phyloP scores from a whole-genome alignment of 352 stramenopile species.

The Phytophthora sp. region DNA sequence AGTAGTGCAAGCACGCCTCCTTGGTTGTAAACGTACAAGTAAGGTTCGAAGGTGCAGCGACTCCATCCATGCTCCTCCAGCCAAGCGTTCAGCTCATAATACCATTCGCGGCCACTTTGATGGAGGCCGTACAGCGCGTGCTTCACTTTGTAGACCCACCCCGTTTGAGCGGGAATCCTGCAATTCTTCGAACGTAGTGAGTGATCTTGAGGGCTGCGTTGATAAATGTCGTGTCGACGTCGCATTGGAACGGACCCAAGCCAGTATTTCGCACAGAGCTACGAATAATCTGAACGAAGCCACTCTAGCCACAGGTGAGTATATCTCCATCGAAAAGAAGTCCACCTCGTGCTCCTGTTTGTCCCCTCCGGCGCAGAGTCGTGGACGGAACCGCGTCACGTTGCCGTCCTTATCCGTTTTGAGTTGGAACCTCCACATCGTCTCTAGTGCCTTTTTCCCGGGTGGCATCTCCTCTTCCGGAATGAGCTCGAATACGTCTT shows the following conservation, averaged over 20 bases:
- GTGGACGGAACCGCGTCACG: neutral
- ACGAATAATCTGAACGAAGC: constrained; percentile 14
- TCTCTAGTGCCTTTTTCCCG: neutral
- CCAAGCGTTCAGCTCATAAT: constrained; percentile 1
- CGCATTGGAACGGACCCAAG: constrained; percentile 4
- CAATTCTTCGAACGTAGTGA: neutral
- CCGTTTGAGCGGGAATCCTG: neutral
- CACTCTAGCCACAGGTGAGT: constrained; percentile 5
- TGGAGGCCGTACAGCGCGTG: constrained; percentile 12
- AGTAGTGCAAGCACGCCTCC: neutral
- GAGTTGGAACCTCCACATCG: constrained; percentile 7
- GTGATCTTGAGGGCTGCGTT: constrained; percentile 2
- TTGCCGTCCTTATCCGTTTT: constrained; percentile 14
- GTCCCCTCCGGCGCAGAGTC: constrained; percentile 10
- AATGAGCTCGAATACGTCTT: constrained; percentile 4
- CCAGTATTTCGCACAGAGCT: neutral
- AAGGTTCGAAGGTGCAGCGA: constrained; percentile 6
- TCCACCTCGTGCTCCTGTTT: constrained; percentile 2
- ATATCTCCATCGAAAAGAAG: neutral
- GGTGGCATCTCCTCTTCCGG: constrained; percentile 1
- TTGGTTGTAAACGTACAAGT: constrained; percentile 6
- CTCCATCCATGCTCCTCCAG: neutral
- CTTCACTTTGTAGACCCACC: neutral
- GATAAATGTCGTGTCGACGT: constrained; percentile 18
- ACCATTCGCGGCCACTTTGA: constrained; percentile 11